Conservation (phyloP, 108 stramenopile genomes). For the Cyclotella sp. region DNA sequence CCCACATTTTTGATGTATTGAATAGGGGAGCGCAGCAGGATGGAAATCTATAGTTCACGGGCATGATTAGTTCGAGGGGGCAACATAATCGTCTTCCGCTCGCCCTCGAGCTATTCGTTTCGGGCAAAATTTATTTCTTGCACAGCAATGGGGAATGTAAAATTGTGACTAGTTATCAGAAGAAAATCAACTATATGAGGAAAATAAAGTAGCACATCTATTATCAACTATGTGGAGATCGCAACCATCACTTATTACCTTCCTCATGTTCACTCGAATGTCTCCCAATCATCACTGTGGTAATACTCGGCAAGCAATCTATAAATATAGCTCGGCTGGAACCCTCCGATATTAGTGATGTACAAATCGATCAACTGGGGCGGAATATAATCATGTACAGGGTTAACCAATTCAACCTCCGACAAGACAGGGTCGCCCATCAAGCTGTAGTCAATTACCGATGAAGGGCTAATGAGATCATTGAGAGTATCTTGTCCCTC, state of each 20-base stretch:
- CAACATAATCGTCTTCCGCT: too few species aligned
- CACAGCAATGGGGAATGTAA: too few species aligned
- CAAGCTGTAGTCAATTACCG: constrained; percentile 69
- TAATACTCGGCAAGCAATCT: constrained; percentile 94
- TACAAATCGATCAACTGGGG: constrained; percentile 93
- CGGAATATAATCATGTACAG: constrained; percentile 95
- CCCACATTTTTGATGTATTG: constrained; percentile 16
- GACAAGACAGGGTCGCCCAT: constrained; percentile 58
- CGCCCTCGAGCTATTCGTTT: too few species aligned
- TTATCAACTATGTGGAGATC: not conserved
- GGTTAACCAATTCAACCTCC: constrained; percentile 91
- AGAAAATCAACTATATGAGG: not conserved
- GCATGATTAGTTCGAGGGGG: not conserved
- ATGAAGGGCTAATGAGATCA: constrained; percentile 81
- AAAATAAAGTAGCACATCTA: not conserved
- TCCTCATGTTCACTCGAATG: constrained; percentile 52
- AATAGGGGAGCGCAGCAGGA: not conserved
- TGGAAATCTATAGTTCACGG: not conserved
- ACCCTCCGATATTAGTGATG: constrained; percentile 95
- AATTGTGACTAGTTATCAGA: too few species aligned
- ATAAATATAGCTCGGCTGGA: constrained; percentile 96
- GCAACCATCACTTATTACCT: too few species aligned
- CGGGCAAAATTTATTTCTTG: too few species aligned
- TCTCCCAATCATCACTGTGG: constrained; percentile 92
- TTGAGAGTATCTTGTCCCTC: constrained; percentile 95